Percentiles rank a stretch among this genome's conserved stretches.
Evolutionary conservation across 768 basidiomycete genomes (phyloP).

Genomic region (Suillus americanus): DNA sequence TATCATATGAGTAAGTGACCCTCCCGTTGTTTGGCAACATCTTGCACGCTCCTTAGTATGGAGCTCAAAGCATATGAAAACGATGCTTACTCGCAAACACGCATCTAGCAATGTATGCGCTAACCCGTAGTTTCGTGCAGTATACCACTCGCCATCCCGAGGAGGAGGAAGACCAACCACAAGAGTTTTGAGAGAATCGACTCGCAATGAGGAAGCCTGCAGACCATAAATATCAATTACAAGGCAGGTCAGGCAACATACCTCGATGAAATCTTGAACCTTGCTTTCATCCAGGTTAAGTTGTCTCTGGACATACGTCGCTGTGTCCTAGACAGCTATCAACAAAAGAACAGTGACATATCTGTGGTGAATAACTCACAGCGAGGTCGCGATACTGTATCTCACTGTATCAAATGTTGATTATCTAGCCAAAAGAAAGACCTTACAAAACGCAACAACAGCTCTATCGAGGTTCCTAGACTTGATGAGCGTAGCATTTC

Average conservation of each 20-base stretch:
- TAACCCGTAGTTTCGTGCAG: constrained; percentile 43
- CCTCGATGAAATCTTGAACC: constrained; percentile 49
- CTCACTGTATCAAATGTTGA: neutral
- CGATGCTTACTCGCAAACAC: constrained; percentile 34
- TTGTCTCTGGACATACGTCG: constrained; percentile 43
- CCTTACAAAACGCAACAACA: constrained; percentile 35
- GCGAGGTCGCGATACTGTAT: constrained; percentile 42
- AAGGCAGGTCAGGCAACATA: constrained; percentile 12
- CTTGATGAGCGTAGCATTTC: constrained; percentile 36
- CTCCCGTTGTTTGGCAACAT: constrained; percentile 43
- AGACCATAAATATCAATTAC: neutral
- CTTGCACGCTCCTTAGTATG: constrained; percentile 20
- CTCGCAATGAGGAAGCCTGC: constrained; percentile 41
- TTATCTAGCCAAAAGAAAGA: neutral
- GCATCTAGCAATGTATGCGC: constrained; percentile 39
- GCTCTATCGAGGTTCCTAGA: constrained; percentile 36
- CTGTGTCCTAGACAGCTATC: constrained; percentile 37
- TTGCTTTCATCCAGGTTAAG: constrained; percentile 37
- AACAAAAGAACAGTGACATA: neutral
- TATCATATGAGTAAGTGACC: constrained; percentile 26
- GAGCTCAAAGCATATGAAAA: neutral
- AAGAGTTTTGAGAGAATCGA: constrained; percentile 39
- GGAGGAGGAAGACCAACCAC: constrained; percentile 46
- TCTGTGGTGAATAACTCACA: constrained; percentile 21
- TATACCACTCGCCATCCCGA: constrained; percentile 33